A percentile compares a stretch with the other conserved stretches of the same genome.
Conservation (phyloP, 2,329 filamentous ascomycete species). For the Curvularia eragrostidis region DNA sequence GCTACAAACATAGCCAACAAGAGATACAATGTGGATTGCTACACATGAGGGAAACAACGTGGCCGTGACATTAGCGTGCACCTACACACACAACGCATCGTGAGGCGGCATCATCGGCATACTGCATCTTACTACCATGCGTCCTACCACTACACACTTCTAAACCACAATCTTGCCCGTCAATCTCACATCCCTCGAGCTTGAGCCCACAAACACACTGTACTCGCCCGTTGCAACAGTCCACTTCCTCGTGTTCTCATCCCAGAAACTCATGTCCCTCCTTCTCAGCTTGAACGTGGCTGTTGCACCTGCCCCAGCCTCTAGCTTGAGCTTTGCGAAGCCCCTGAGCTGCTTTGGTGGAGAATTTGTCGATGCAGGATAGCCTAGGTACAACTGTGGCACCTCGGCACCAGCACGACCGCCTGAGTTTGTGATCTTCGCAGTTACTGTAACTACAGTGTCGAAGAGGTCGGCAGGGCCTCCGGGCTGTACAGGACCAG, state of each 20-base stretch:
- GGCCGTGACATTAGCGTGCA: not conserved
- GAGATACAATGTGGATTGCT: not conserved
- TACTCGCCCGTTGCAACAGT: slow-evolving; percentile 46
- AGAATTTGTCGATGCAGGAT: slow-evolving; percentile 39
- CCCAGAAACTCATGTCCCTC: slow-evolving; percentile 50
- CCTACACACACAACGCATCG: not conserved
- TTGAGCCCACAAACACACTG: slow-evolving; percentile 42
- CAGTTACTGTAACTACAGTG: slow-evolving; percentile 45
- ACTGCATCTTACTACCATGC: no score
- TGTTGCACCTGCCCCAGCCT: slow-evolving; percentile 37
- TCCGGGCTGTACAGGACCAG: slow-evolving; percentile 34
- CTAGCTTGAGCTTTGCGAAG: slow-evolving; percentile 46
- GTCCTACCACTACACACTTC: not conserved
- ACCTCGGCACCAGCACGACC: slow-evolving; percentile 47
- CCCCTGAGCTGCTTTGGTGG: slow-evolving; percentile 48
- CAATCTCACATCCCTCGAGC: slow-evolving; percentile 47
- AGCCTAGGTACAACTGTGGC: slow-evolving; percentile 48
- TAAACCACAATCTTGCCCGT: slow-evolving; percentile 45
- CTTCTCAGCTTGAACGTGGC: slow-evolving; percentile 46
- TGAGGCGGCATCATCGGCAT: not conserved
- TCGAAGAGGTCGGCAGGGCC: slow-evolving; percentile 44
- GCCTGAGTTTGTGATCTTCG: slow-evolving; percentile 47
- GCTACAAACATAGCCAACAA: no score
- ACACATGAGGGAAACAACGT: not conserved
- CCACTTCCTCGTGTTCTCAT: slow-evolving; percentile 43